Conservation (phyloP, 2,329 filamentous ascomycete species). For the Diaporthe amygdali region DNA sequence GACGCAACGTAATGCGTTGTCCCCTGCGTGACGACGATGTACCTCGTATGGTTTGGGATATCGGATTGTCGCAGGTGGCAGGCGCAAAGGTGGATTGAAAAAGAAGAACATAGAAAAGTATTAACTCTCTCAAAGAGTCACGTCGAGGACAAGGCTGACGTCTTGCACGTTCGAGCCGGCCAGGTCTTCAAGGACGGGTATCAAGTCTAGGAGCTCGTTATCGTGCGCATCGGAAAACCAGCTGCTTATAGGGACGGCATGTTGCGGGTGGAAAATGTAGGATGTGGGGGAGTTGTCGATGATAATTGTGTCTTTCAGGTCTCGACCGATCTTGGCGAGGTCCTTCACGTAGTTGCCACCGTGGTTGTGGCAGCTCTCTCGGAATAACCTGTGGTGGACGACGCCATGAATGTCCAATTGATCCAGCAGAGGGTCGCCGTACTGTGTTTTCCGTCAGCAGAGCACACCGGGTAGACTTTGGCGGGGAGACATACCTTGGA, state of each 20-base stretch:
- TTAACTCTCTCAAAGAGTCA: conserved; percentile 66
- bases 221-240: conserved; percentile 99
- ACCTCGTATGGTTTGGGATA: conserved; percentile 29
- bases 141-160: conserved; percentile 96
- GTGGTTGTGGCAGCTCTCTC: conserved; percentile 98
- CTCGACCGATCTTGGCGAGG: conserved; percentile 92
- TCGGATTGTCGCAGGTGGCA: conserved; percentile 15
- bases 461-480: neutral
- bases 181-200: conserved; percentile 97
- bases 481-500: conserved; percentile 73
- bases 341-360: conserved; percentile 99
- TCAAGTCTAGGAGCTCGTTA: conserved; percentile 96
- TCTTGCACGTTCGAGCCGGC: conserved; percentile 88
- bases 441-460: conserved; percentile 56
- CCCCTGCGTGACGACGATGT: conserved; percentile 19
- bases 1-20: conserved; percentile 22
- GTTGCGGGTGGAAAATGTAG: conserved; percentile 99
- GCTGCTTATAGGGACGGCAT: conserved; percentile 98
- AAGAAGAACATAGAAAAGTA: conserved; percentile 36
- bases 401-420: conserved; percentile 97
- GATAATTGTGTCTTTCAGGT: conserved; percentile 97
- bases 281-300: conserved; percentile 99
- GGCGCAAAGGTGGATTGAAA: conserved; percentile 17
- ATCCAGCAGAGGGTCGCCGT: conserved; percentile 93
- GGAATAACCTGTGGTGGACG: conserved; percentile 93